Base-by-base conservation (phyloP, 768 basidiomycete genomes). In the Suillus luteus region DNA sequence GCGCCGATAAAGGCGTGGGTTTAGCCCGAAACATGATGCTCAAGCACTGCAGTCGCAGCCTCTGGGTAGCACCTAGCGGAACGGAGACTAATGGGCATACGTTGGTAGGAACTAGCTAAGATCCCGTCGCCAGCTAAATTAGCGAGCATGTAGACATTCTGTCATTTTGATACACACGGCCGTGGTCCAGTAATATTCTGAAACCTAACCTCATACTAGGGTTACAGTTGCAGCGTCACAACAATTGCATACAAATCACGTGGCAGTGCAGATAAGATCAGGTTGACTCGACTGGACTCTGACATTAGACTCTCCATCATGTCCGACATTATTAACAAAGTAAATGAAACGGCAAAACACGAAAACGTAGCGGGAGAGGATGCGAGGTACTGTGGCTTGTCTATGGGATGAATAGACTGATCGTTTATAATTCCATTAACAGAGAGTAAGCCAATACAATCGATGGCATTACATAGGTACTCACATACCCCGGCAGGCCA, bases 171-270 rank as follows among this genome's bases (percentile, higher is more conserved):
- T 24, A 19, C 61, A 55, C 37, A 59, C 61, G 49, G 31, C 62
- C 59, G 59, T 17, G 15, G 40, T 11, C 19, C n/a, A 58, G 38
- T n/a, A 62, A 59, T 41, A 57, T 12, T 38, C 2, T 63, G 38
- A 52, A 59, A 70, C 71, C 64, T 73, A 69, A 72, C 70, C 71
- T 41, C 61, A 65, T 31, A 15, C 35, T 62, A 65, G 64, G 68
- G 65, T 66, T 55, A 22, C 3, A 6, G 48, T 49, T 63, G 59
- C 15, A 40, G 38, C 44, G n/a, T 11, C 58, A 52, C 51, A 38
- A 62, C 51, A 62, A 22, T 33, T 11, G 19, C 40, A 59, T 24
- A 44, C 59, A 60, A 27, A 48, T 24, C 19, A 59, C 33, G 58
- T 43, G 27, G 24, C 10, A 31, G 31, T 31, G 31, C 31, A 55